Evolutionary conservation across 2,329 filamentous ascomycete species (phyloP).

Genomic region (Penicillium aurantiogriseum): DNA sequence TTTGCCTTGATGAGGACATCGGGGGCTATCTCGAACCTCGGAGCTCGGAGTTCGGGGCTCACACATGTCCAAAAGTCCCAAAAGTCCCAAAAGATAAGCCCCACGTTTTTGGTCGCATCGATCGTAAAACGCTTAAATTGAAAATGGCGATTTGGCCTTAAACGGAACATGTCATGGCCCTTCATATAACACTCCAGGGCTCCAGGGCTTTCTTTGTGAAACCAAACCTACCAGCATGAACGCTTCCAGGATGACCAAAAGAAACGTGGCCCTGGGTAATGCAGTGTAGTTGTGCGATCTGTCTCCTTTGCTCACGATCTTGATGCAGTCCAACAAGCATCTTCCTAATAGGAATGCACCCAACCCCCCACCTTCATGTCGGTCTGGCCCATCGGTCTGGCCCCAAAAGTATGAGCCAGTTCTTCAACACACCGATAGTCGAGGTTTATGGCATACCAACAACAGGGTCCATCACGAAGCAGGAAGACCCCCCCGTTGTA

Average conservation of each 20-base stretch:
- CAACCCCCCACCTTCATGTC: background rate
- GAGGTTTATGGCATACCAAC: background rate
- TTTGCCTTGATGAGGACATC: background rate
- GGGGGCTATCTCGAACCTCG: background rate
- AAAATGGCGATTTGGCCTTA: background rate
- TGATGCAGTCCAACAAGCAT: background rate
- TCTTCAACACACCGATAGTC: background rate
- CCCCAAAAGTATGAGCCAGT: background rate
- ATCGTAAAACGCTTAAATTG: background rate
- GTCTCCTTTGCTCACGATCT: background rate
- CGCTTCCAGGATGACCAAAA: background rate
- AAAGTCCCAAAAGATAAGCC: background rate
- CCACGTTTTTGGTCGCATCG: background rate
- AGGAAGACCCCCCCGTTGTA: background rate
- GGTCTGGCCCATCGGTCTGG: background rate
- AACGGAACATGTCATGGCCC: background rate
- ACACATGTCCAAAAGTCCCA: background rate
- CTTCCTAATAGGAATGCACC: background rate
- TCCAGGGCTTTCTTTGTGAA: background rate
- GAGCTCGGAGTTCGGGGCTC: conserved; percentile 5
- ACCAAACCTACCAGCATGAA: background rate
- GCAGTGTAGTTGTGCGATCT: background rate
- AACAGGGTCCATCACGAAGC: background rate
- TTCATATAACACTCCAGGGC: background rate
- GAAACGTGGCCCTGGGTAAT: background rate